These are phyloP conservation scores for Scenedesmus sp. DNA, from an alignment of 163 green algal species.

Conservation along the genomic window DNA sequence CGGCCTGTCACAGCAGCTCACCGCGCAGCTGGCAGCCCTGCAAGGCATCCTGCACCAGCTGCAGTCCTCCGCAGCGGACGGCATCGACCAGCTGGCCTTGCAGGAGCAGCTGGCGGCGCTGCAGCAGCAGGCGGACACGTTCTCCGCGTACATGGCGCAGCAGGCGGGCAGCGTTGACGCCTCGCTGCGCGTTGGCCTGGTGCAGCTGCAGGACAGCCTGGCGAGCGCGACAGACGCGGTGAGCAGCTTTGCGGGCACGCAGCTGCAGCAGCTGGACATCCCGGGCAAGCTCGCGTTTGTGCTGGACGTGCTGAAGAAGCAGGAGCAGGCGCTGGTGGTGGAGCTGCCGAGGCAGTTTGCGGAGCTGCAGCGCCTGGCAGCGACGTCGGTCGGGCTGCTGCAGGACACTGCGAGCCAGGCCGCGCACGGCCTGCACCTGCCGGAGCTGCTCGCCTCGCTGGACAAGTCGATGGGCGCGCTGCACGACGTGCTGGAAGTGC, in stretches of 20 bases:
- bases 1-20: conserved; percentile 10
- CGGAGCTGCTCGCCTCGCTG: conserved; percentile 37
- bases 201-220: conserved; percentile 50
- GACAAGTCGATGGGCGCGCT: conserved; percentile 34
- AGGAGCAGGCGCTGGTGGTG: conserved; percentile 35
- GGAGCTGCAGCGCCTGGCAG: conserved; percentile 42
- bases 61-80: conserved; percentile 25
- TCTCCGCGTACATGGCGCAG: conserved; percentile 6
- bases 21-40: conserved; percentile 43
- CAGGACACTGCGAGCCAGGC: conserved; percentile 32
- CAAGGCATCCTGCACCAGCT: conserved; percentile 44
- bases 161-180: background rate
- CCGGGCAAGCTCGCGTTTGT: conserved; percentile 37
- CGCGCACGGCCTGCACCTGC: conserved; percentile 15
- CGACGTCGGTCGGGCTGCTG: conserved; percentile 6
- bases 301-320: conserved; percentile 31
- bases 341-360: conserved; percentile 51
- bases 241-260: conserved; percentile 3
- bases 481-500: conserved; percentile 43
- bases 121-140: conserved; percentile 32
- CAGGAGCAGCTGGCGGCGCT: conserved; percentile 43
- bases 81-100: conserved; percentile 26
- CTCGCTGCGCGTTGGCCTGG: background rate
- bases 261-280: conserved; percentile 44
- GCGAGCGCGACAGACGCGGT: conserved; percentile 15